Evolutionary conservation across 805 yeast species (phyloP).

Genomic region (Candida verbasci): DNA sequence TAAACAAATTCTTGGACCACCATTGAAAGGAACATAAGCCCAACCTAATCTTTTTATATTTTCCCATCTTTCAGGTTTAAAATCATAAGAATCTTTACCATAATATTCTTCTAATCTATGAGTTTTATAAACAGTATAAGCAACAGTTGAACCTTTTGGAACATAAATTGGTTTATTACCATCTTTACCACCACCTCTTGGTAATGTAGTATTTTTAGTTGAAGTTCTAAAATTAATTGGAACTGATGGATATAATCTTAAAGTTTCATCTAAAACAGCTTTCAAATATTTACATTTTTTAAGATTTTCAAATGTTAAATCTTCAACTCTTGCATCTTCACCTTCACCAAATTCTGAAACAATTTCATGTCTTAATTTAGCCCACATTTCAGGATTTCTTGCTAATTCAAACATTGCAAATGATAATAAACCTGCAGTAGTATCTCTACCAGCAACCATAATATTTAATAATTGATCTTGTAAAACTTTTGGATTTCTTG

Average conservation of each 20-base stretch:
- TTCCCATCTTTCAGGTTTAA: slow-evolving; percentile 48
- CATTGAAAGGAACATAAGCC: slow-evolving; percentile 51
- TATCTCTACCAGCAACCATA: slow-evolving; percentile 37
- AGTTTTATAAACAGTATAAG: slow-evolving; percentile 36
- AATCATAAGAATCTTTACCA: slow-evolving; percentile 43
- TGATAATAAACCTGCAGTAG: slow-evolving; percentile 33
- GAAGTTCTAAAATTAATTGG: slow-evolving; percentile 30
- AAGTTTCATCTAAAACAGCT: slow-evolving; percentile 25
- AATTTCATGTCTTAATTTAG: slow-evolving; percentile 24
- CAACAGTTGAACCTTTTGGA: slow-evolving; percentile 39
- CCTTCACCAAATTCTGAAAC: slow-evolving; percentile 22
- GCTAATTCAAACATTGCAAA: slow-evolving; percentile 29
- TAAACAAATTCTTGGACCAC: slow-evolving; percentile 53
- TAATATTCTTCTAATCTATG: slow-evolving; percentile 38
- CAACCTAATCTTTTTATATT: slow-evolving; percentile 34
- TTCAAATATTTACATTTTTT: slow-evolving; percentile 32
- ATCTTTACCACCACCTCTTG: slow-evolving; percentile 38
- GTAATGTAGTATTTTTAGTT: slow-evolving; percentile 28
- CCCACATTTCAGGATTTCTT: slow-evolving; percentile 26
- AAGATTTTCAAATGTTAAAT: slow-evolving; percentile 29
- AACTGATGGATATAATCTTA: slow-evolving; percentile 33
- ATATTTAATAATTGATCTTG: slow-evolving; percentile 40
- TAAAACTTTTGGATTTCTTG: slow-evolving; percentile 31
- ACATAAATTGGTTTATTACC: slow-evolving; percentile 33
- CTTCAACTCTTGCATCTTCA: slow-evolving; percentile 17